Evolutionary conservation across 352 stramenopile genomes (phyloP).

Genomic region (Phytophthora pinifolia): DNA sequence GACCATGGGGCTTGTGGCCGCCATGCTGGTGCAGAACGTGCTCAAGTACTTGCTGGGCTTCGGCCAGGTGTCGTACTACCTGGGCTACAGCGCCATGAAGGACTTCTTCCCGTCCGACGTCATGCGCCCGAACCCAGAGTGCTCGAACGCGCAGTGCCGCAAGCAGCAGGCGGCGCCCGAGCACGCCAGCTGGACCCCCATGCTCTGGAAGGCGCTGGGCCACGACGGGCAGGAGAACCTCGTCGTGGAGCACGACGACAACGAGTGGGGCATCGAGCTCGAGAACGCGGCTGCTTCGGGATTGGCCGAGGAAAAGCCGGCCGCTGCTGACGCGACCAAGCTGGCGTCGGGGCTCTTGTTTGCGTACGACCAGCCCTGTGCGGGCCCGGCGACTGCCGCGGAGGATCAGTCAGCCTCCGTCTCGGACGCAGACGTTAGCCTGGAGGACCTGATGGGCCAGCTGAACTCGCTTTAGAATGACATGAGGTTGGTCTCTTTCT

Average conservation of each 20-base stretch:
- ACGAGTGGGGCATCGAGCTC: conserved; percentile 90
- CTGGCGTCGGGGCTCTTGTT: conserved; percentile 61
- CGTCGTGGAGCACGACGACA: conserved; percentile 66
- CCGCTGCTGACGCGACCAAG: conserved; percentile 14
- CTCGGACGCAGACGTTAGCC: conserved; percentile 46
- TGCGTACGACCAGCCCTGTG: conserved; percentile 50
- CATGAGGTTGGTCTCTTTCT: conserved; percentile 1
- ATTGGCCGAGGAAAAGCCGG: neutral
- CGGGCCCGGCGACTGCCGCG: neutral
- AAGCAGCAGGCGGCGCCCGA: conserved; percentile 56
- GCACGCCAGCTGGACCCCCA: conserved; percentile 60
- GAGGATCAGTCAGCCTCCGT: conserved; percentile 31
- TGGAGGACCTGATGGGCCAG: conserved; percentile 82
- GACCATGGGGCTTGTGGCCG: conserved; percentile 89
- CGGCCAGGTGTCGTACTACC: conserved; percentile 87
- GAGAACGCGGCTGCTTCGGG: conserved; percentile 15
- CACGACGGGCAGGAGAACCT: conserved; percentile 50
- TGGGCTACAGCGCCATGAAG: conserved; percentile 87
- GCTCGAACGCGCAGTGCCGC: conserved; percentile 74
- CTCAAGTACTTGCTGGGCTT: conserved; percentile 88
- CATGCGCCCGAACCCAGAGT: conserved; percentile 85
- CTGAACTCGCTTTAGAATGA: conserved; percentile 63
- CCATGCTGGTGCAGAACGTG: conserved; percentile 86
- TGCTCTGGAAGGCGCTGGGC: conserved; percentile 66
- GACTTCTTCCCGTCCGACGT: conserved; percentile 87